Evolutionary conservation across 345 rosid genomes (phyloP).

Genomic region (Eucalyptus sp.): DNA sequence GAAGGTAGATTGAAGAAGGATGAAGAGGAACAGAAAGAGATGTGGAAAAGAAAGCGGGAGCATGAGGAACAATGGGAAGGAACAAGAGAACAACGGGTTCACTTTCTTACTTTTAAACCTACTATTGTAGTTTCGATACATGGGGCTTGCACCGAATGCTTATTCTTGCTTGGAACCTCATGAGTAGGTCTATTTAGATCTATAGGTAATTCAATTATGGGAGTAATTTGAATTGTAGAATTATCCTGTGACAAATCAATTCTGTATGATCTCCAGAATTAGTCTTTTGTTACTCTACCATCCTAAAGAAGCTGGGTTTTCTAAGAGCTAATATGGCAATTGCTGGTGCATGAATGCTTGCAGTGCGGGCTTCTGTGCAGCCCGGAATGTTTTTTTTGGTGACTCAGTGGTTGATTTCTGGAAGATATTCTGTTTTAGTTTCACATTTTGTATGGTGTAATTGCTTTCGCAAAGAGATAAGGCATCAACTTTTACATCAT

Average conservation of each 20-base stretch:
- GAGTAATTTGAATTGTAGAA: background rate
- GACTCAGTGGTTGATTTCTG: background rate
- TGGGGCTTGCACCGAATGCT: background rate
- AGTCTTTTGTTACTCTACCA: background rate
- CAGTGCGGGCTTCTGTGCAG: background rate
- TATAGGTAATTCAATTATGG: background rate
- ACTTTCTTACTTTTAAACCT: background rate
- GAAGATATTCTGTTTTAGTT: background rate
- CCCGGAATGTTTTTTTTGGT: background rate
- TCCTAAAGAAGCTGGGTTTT: background rate
- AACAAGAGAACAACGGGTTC: conserved; percentile 86
- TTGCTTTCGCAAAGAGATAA: background rate
- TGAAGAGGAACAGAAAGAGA: conserved; percentile 93
- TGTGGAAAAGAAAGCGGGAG: conserved; percentile 95
- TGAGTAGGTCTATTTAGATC: background rate
- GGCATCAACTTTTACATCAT: background rate
- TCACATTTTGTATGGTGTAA: background rate
- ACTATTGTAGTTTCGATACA: background rate
- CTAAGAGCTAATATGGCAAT: background rate
- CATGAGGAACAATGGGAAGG: conserved; percentile 99
- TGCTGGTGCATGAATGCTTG: background rate
- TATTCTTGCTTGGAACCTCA: background rate
- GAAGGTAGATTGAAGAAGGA: conserved; percentile 98
- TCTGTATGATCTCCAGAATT: background rate
- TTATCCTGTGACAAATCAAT: background rate